Evolutionary conservation across 2,329 filamentous ascomycete species (phyloP).

Genomic region (Purpureocillium takamizusanense): DNA sequence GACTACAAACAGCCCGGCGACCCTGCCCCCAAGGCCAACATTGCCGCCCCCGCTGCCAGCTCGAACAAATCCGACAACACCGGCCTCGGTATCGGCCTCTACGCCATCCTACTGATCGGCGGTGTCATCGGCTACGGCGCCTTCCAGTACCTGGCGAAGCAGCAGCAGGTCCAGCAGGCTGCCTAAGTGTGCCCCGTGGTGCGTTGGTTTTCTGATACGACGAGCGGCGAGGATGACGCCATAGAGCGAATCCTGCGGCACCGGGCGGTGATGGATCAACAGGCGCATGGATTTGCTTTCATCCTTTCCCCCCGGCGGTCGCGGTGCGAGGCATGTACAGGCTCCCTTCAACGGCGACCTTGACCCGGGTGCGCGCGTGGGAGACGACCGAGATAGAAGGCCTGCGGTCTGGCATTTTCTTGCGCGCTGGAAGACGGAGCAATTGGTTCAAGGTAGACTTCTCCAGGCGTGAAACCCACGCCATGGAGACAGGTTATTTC

Average conservation of each 20-base stretch:
- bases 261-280: neutral
- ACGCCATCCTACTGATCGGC: constrained; percentile 71
- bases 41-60: constrained; percentile 39
- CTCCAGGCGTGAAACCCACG: constrained; percentile 1
- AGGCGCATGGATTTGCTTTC: neutral
- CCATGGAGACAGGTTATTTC: constrained; percentile 3
- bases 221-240: neutral
- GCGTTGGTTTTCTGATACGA: neutral
- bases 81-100: constrained; percentile 68
- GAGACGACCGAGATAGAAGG: neutral
- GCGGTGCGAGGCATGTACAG: too few species aligned
- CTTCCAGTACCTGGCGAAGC: constrained; percentile 68
- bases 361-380: neutral
- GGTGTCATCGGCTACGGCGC: constrained; percentile 68
- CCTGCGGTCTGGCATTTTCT: constrained; percentile 1
- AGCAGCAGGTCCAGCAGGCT: constrained; percentile 22
- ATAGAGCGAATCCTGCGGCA: neutral
- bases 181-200: constrained; percentile 1
- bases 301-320: neutral
- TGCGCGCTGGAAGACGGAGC: constrained; percentile 1
- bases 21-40: constrained; percentile 56
- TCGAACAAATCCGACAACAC: constrained; percentile 37
- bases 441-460: constrained; percentile 3
- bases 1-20: constrained; percentile 61
- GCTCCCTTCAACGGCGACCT: neutral